Base-by-base conservation (phyloP, 2,329 filamentous ascomycete species). In the Aspergillus clavatus region DNA sequence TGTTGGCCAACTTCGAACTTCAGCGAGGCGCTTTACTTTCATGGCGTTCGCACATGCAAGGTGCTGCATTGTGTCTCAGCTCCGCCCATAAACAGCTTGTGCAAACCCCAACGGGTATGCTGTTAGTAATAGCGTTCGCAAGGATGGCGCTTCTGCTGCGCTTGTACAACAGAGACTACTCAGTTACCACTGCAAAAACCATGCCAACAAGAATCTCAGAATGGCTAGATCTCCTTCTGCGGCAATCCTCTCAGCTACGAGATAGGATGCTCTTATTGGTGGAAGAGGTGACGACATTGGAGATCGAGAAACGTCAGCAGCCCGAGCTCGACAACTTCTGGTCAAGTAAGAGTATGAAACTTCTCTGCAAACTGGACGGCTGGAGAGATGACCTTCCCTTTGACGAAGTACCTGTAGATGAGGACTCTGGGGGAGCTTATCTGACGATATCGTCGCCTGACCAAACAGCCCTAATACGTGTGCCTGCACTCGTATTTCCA, bases 1-100 rank as follows among this genome's bases (percentile, higher is more conserved):
- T 52, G 10, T 37, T 47, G 11, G 47, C 50, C 16, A 52, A 52
- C 27, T 52, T 50, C 26, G 50, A 52, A 26, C 47, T 52, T 35
- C 47, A 46, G 28, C 42, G 46, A 26, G 44, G 47, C 8, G 50
- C 23, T 16, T 31, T 52, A 8, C 36, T 49, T 6, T 38, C 40
- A 5, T 52, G 50, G 50, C 35, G 36, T n/a, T 48, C 47, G 5
- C 51, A 51, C 16, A 50, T 51, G 42, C 41, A 37, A 6, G 51
- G 44, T 8, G 48, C 51, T 3, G 48, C 44, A 18, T 29, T 29
- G n/a, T 45, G 39, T 24, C 45, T 53, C n/a, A 44, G 37, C 19
- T 33, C 38, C 23, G 40, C 38, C 18, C 38, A 51, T 31, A 38
- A 31, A 21, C 18, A 41, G 5, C 37, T 53, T 12, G 26, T 40